These are phyloP conservation scores for Magnolia changhungtana DNA, from an alignment of 164 flowering plant species.

Conservation along the genomic window DNA sequence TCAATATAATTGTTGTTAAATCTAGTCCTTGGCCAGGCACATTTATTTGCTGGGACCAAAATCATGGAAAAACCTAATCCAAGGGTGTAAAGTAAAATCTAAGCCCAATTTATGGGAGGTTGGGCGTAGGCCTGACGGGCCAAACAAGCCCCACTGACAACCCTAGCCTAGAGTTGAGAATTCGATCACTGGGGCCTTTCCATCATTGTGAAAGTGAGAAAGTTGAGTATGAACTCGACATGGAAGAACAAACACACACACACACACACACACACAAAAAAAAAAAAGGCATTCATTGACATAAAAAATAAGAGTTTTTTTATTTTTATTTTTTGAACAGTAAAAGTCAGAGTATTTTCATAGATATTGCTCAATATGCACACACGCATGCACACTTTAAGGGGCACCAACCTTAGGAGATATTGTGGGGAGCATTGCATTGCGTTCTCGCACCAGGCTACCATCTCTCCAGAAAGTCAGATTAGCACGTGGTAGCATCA, in stretches of 20 bases:
- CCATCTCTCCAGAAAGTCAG: conserved; percentile 92
- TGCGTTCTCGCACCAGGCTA: conserved; percentile 82
- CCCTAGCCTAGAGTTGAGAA: too few relatives aligned
- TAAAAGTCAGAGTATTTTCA: background rate
- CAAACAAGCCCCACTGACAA: too few relatives aligned
- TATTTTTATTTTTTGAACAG: background rate
- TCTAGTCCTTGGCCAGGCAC: too few relatives aligned
- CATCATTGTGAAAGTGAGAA: background rate
- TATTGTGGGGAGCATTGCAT: conserved; percentile 98
- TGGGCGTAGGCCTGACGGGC: too few relatives aligned
- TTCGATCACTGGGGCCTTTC: too few relatives aligned
- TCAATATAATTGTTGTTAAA: too few relatives aligned
- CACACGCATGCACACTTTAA: background rate
- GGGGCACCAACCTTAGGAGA: conserved; percentile 73
- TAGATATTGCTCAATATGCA: background rate
- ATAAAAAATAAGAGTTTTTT: background rate
- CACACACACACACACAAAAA: background rate
- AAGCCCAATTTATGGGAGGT: too few relatives aligned
- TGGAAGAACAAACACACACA: background rate
- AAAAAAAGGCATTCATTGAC: background rate
- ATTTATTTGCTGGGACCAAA: too few relatives aligned
- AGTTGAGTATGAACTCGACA: background rate
- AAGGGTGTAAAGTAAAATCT: too few relatives aligned
- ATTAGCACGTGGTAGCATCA: conserved; percentile 90
- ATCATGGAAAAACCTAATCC: too few relatives aligned